These are phyloP conservation scores for Argentina anserina DNA, from an alignment of 306 rosid genomes.

Conservation along the genomic window DNA sequence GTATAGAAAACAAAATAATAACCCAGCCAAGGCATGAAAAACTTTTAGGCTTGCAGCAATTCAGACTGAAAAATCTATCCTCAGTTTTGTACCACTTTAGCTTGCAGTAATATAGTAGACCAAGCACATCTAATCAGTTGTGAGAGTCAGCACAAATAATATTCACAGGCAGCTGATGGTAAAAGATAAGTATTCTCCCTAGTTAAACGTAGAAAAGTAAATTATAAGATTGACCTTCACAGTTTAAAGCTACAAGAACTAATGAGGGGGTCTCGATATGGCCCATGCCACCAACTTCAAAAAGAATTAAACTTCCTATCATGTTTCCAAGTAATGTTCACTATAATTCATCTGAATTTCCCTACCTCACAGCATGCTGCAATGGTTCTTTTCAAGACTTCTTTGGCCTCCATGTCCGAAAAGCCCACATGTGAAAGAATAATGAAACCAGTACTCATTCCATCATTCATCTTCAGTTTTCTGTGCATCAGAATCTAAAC, in stretches of 20 bases:
- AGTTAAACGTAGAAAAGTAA: background rate
- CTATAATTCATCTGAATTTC: background rate
- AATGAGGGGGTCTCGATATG: too few species aligned
- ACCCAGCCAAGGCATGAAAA: background rate
- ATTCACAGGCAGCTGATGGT: background rate
- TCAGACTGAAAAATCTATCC: background rate
- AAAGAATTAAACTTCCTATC: background rate
- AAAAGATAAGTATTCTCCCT: background rate
- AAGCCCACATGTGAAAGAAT: background rate
- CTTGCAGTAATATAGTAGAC: background rate
- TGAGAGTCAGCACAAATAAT: background rate
- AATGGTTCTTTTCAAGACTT: background rate
- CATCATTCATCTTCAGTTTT: background rate
- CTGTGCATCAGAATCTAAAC: conserved; percentile 24
- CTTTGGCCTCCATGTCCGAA: background rate
- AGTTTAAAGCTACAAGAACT: background rate
- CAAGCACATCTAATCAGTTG: background rate
- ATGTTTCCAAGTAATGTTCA: background rate
- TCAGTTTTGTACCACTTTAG: background rate
- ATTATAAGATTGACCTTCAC: background rate
- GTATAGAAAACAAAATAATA: background rate
- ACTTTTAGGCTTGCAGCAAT: background rate
- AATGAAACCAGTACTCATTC: background rate
- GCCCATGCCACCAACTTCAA: background rate
- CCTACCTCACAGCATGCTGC: conserved; percentile 1